Conservation (phyloP, 169 alveolate species). For the Cystoisospora suis region DNA sequence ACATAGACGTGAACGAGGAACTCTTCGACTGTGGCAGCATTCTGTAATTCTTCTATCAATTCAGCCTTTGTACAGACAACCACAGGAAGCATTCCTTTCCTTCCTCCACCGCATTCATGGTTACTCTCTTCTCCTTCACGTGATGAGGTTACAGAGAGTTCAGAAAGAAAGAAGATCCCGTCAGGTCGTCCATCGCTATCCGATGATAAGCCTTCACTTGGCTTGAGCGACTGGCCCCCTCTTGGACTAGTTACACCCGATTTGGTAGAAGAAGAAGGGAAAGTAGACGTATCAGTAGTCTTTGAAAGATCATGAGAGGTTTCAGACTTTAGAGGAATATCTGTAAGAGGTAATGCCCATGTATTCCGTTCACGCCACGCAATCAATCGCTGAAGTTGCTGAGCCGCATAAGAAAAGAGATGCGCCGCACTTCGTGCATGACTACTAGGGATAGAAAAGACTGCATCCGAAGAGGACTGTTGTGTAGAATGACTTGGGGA, state of each 20-base stretch:
- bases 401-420: constrained; percentile 39
- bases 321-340: neutral
- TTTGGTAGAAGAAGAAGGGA: too few relatives aligned
- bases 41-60: neutral
- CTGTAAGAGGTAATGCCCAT: constrained; percentile 8
- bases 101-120: too few relatives aligned
- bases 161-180: too few relatives aligned
- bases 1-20: constrained; percentile 27
- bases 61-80: constrained; percentile 6
- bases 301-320: too few relatives aligned
- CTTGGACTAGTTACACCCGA: too few relatives aligned
- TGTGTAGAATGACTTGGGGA: too few relatives aligned
- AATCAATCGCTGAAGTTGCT: constrained; percentile 54
- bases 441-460: neutral
- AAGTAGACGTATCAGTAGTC: too few relatives aligned
- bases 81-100: too few relatives aligned
- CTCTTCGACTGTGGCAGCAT: neutral
- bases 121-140: neutral
- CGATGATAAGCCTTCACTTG: too few relatives aligned
- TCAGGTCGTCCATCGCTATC: too few relatives aligned
- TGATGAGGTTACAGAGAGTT: too few relatives aligned
- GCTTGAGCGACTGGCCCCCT: too few relatives aligned
- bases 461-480: neutral
- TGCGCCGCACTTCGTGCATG: constrained; percentile 48
- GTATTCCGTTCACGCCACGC: neutral